phyloP scores from a whole-genome alignment of 2,329 filamentous ascomycete species.

The Aspergillaceae sp. region DNA sequence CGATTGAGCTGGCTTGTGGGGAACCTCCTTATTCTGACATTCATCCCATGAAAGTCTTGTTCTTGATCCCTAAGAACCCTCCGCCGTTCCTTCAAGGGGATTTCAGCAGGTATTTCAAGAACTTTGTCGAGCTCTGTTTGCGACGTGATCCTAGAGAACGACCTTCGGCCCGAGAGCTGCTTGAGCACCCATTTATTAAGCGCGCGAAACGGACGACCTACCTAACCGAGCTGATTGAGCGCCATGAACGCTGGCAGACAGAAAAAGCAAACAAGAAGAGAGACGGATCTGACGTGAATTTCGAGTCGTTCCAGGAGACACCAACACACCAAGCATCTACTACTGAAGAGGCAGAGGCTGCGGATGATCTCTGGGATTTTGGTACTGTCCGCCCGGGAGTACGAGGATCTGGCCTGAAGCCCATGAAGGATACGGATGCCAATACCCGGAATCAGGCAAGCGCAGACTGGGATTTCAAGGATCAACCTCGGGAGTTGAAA shows the following conservation, averaged over 20 bases:
- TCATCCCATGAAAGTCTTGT: constrained; percentile 96
- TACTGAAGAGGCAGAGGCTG: constrained; percentile 42
- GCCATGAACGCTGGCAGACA: constrained; percentile 77
- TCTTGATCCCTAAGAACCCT: constrained; percentile 90
- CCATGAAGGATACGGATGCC: constrained; percentile 71
- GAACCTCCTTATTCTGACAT: constrained; percentile 94
- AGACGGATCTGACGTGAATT: constrained; percentile 24
- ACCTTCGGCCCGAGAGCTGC: constrained; percentile 74
- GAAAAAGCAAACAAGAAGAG: constrained; percentile 63
- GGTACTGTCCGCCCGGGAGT: constrained; percentile 83
- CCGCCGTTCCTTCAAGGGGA: constrained; percentile 73
- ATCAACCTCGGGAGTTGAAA: constrained; percentile 6
- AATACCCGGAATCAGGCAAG: constrained; percentile 57
- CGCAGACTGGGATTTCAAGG: constrained; percentile 24
- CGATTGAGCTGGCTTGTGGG: constrained; percentile 80
- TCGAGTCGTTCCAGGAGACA: constrained; percentile 43
- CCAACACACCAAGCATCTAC: constrained; percentile 31
- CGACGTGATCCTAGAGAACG: constrained; percentile 83
- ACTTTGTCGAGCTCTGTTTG: constrained; percentile 75
- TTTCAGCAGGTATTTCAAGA: constrained; percentile 74
- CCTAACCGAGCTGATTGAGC: constrained; percentile 87
- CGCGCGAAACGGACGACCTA: constrained; percentile 94
- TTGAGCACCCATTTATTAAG: constrained; percentile 84
- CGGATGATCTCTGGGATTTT: constrained; percentile 66
- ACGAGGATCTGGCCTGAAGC: constrained; percentile 55